phyloP scores from a whole-genome alignment of 2,329 filamentous ascomycete species.

The Leptographium wingfieldii region DNA sequence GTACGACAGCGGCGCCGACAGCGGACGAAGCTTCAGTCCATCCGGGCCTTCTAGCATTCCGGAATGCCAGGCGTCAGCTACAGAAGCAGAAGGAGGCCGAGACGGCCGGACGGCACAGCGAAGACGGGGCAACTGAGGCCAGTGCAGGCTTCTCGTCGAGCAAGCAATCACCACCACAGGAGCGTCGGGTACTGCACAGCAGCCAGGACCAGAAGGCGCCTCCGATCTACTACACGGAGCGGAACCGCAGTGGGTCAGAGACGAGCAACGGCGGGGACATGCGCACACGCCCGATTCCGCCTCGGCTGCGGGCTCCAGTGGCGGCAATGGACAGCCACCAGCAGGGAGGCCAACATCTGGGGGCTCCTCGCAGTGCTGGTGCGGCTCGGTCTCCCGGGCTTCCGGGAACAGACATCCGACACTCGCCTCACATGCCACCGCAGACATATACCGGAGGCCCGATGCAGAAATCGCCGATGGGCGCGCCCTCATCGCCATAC shows the following conservation, averaged over 20 bases:
- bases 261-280: slow-evolving; percentile 28
- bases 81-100: slow-evolving; percentile 44
- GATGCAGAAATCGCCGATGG: slow-evolving; percentile 23
- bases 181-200: slow-evolving; percentile 10
- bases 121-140: not conserved
- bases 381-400: slow-evolving; percentile 32
- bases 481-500: slow-evolving; percentile 21
- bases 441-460: slow-evolving; percentile 22
- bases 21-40: slow-evolving; percentile 27
- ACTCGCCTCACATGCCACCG: slow-evolving; percentile 35
- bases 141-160: not conserved
- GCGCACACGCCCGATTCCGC: not conserved
- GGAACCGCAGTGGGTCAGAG: slow-evolving; percentile 43
- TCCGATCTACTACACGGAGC: slow-evolving; percentile 33
- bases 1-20: slow-evolving; percentile 4
- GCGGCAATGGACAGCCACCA: not conserved
- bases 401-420: slow-evolving; percentile 34
- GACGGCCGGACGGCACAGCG: slow-evolving; percentile 26
- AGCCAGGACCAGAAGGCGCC: slow-evolving; percentile 30
- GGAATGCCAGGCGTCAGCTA: slow-evolving; percentile 43
- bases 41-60: slow-evolving; percentile 42
- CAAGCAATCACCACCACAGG: not conserved
- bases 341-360: slow-evolving; percentile 14
- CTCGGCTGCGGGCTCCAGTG: slow-evolving; percentile 3
- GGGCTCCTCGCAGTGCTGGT: slow-evolving; percentile 1